Conservation (phyloP, 352 stramenopile genomes). For the Globisporangium iwayamae region DNA sequence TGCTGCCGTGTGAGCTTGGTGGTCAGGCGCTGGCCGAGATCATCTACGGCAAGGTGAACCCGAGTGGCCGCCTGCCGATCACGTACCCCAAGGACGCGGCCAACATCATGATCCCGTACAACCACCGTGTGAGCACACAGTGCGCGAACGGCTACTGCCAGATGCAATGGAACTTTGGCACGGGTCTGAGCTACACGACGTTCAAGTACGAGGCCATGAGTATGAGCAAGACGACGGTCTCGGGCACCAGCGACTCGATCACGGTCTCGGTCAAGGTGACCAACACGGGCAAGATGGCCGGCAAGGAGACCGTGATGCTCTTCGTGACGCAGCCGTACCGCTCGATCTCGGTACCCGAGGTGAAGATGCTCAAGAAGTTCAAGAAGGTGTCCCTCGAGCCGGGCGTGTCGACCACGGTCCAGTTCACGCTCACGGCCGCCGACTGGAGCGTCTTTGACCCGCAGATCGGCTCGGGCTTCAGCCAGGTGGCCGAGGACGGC, state of each 20-base stretch:
- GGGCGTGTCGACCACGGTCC: slow-evolving; percentile 30
- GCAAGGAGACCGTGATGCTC: slow-evolving; percentile 77
- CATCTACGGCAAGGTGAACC: slow-evolving; percentile 73
- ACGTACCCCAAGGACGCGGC: slow-evolving; percentile 73
- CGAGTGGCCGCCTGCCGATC: slow-evolving; percentile 73
- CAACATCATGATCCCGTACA: slow-evolving; percentile 74
- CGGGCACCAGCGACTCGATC: slow-evolving; percentile 23
- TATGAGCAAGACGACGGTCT: slow-evolving; percentile 30
- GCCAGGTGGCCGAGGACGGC: slow-evolving; percentile 37
- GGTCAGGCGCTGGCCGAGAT: slow-evolving; percentile 84
- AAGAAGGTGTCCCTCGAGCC: slow-evolving; percentile 60
- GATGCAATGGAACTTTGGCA: slow-evolving; percentile 65
- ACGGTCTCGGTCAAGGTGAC: slow-evolving; percentile 41
- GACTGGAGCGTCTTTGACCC: slow-evolving; percentile 49
- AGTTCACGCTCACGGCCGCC: slow-evolving; percentile 31
- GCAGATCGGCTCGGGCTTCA: slow-evolving; percentile 53
- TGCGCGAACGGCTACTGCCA: slow-evolving; percentile 47
- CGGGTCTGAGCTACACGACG: slow-evolving; percentile 63
- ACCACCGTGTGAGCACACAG: slow-evolving; percentile 52
- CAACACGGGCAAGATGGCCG: slow-evolving; percentile 56
- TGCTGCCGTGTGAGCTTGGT: slow-evolving; percentile 76
- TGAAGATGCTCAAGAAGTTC: slow-evolving; percentile 81
- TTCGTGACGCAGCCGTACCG: slow-evolving; percentile 70
- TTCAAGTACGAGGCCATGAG: slow-evolving; percentile 52
- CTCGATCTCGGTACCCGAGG: slow-evolving; percentile 62